These are phyloP conservation scores for Pestalotiopsis sp. DNA, from an alignment of 2,329 filamentous ascomycete species.

Conservation along the genomic window DNA sequence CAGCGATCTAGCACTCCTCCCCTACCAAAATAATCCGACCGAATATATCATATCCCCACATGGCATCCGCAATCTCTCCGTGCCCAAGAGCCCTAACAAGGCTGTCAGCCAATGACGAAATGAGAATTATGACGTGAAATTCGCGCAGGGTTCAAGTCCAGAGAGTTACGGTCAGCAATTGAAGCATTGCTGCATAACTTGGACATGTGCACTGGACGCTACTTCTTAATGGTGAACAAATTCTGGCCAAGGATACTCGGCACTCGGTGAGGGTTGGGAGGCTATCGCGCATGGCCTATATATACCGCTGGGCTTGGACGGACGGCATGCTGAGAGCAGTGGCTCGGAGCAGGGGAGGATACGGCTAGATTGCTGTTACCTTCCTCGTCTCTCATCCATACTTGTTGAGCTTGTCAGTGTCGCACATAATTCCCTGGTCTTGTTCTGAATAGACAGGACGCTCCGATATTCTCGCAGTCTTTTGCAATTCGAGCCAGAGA, in stretches of 20 bases:
- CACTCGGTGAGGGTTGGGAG: not conserved
- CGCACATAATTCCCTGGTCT: no score
- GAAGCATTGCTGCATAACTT: not conserved
- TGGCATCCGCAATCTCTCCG: slow-evolving; percentile 4
- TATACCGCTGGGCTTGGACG: not conserved
- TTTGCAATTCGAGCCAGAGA: no score
- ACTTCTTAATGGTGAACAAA: not conserved
- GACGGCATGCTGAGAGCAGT: not conserved
- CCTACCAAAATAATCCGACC: slow-evolving; percentile 1
- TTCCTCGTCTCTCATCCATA: no score
- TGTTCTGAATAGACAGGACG: not conserved
- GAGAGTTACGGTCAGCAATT: not conserved
- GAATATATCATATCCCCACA: slow-evolving; percentile 6
- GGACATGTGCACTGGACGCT: not conserved
- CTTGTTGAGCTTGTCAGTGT: no score
- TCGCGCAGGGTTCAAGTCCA: slow-evolving; percentile 4
- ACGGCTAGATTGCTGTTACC: no score
- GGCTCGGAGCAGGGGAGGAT: not conserved
- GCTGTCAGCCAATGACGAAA: slow-evolving; percentile 9
- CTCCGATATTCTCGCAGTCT: no score
- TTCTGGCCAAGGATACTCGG: not conserved
- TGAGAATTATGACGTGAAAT: slow-evolving; percentile 5
- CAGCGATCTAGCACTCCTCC: not conserved
- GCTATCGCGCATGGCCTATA: not conserved
- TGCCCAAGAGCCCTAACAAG: slow-evolving; percentile 1